Evolutionary conservation across 345 rosid species (phyloP).

Genomic region (Durio zibethinus): DNA sequence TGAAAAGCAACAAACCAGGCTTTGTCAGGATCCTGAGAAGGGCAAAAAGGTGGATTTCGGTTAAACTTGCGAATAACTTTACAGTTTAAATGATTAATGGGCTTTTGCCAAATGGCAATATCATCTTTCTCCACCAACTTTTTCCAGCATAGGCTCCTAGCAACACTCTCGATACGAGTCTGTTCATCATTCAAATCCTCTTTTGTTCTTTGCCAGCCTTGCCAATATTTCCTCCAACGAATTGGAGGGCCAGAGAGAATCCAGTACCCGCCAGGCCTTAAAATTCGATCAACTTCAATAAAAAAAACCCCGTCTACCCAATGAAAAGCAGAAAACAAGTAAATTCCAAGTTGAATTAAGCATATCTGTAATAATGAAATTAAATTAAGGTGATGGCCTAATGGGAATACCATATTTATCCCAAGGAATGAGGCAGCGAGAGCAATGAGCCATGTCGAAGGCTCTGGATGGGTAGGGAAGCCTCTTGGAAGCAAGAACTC

Average conservation of each 20-base stretch:
- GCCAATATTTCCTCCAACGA: conserved; percentile 50
- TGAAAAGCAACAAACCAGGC: conserved; percentile 38
- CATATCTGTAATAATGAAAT: background rate
- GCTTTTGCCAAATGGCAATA: conserved; percentile 68
- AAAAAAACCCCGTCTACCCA: conserved; percentile 51
- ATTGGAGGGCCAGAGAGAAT: conserved; percentile 70
- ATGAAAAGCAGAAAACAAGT: background rate
- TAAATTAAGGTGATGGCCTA: background rate
- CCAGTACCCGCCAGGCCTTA: conserved; percentile 77
- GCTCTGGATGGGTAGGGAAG: conserved; percentile 67
- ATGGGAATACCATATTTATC: conserved; percentile 30
- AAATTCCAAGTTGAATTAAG: background rate
- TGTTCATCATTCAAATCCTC: conserved; percentile 52
- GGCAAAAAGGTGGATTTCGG: conserved; percentile 46
- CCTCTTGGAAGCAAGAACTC: conserved; percentile 50
- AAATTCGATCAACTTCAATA: conserved; percentile 60
- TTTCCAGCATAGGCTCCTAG: conserved; percentile 55
- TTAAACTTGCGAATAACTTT: conserved; percentile 24
- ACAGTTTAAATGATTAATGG: conserved; percentile 54
- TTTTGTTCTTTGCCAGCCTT: conserved; percentile 50
- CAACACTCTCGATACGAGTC: conserved; percentile 37
- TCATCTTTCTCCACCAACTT: conserved; percentile 49
- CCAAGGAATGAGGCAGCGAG: conserved; percentile 81
- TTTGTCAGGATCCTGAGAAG: conserved; percentile 35
- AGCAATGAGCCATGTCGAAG: conserved; percentile 78